These are phyloP conservation scores for Ceratocystis colombiana DNA, from an alignment of 2,329 filamentous ascomycete species.

Conservation along the genomic window DNA sequence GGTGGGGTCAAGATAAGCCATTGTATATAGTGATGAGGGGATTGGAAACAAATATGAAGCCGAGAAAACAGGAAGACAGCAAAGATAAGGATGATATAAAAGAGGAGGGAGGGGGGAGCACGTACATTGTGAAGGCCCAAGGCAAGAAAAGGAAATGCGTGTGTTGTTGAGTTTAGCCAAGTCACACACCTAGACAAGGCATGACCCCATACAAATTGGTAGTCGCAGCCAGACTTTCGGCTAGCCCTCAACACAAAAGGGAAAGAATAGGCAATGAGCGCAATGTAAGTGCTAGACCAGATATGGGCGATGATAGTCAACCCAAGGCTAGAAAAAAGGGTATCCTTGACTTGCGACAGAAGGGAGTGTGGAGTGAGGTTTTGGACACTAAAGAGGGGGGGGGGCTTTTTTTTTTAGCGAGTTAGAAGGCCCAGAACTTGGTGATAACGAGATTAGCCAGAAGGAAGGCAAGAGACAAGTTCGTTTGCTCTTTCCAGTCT, in stretches of 20 bases:
- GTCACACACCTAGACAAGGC: constrained; percentile 24
- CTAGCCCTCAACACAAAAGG: constrained; percentile 13
- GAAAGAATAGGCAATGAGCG: neutral
- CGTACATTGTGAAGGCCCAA: neutral
- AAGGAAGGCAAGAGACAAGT: neutral
- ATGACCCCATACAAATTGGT: constrained; percentile 9
- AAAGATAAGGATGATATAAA: neutral
- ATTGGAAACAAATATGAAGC: neutral
- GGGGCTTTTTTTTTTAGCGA: neutral
- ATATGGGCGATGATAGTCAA: neutral
- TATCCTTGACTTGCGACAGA: neutral
- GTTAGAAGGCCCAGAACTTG: neutral
- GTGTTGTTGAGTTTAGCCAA: constrained; percentile 17
- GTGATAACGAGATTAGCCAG: neutral
- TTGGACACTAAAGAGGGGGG: neutral
- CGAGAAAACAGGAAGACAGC: neutral
- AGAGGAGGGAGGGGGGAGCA: neutral
- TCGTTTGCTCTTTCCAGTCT: neutral
- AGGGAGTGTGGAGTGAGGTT: neutral
- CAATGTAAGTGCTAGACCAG: neutral
- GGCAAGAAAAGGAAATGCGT: neutral
- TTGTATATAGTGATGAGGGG: neutral
- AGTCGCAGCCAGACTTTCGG: constrained; percentile 9
- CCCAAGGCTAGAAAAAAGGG: neutral
- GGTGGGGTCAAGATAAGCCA: neutral